Conservation (phyloP, 441 rosid species). For the Erodium trifolium region DNA sequence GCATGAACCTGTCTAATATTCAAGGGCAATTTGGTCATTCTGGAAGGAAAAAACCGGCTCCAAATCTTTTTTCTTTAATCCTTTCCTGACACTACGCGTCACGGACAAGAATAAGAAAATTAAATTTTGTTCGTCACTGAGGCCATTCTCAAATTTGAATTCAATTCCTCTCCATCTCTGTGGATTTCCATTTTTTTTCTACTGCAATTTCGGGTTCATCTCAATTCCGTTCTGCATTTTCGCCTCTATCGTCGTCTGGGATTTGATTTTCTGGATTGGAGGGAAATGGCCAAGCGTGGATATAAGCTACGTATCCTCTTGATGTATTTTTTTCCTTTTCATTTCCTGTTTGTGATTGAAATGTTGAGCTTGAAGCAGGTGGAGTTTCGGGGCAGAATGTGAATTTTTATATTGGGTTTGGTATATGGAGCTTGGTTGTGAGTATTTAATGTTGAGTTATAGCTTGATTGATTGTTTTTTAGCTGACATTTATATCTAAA, state of each 20-base stretch:
- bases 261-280: constrained; percentile 16
- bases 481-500: neutral
- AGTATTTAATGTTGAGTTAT: neutral
- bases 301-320: constrained; percentile 95
- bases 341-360: neutral
- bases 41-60: neutral
- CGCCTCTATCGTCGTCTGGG: neutral
- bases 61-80: neutral
- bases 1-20: neutral
- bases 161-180: neutral
- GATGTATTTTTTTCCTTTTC: too few relatives aligned
- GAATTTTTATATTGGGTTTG: neutral
- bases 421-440: neutral
- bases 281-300: constrained; percentile 76
- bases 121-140: neutral
- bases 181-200: neutral
- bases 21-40: neutral
- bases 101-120: neutral
- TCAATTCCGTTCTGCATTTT: neutral
- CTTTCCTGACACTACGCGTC: neutral
- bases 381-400: neutral
- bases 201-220: too few relatives aligned
- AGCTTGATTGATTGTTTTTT: neutral
- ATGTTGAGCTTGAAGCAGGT: constrained; percentile 23
- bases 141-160: neutral